Evolutionary conservation across 129 eudicot species (phyloP).

Genomic region (Tanacetum coccineum): DNA sequence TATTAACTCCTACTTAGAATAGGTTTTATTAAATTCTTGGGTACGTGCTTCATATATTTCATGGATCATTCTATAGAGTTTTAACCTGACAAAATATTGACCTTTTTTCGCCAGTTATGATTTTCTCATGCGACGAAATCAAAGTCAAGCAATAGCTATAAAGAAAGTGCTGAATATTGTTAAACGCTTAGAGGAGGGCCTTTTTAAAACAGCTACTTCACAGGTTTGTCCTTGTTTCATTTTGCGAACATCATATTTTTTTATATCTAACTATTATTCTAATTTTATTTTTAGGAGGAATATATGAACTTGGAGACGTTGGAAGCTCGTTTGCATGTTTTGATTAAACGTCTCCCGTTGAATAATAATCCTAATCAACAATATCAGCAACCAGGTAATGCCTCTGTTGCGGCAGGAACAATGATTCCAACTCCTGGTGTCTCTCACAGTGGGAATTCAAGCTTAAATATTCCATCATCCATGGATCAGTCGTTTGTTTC

Average conservation of each 20-base stretch:
- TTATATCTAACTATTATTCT: neutral
- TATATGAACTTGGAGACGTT: slow-evolving; percentile 65
- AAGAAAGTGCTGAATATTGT: slow-evolving; percentile 54
- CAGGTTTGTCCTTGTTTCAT: slow-evolving; percentile 39
- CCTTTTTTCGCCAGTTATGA: slow-evolving; percentile 49
- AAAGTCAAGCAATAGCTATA: slow-evolving; percentile 32
- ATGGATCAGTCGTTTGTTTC: slow-evolving; percentile 45
- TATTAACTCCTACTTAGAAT: neutral
- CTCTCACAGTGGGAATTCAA: slow-evolving; percentile 64
- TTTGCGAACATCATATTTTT: neutral
- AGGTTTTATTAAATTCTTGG: neutral
- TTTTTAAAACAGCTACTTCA: slow-evolving; percentile 52
- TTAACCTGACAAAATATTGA: slow-evolving; percentile 5
- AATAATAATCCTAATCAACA: slow-evolving; percentile 46
- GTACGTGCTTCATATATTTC: neutral
- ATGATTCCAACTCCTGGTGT: slow-evolving; percentile 98
- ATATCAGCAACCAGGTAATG: slow-evolving; percentile 47
- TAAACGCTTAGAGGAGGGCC: slow-evolving; percentile 73
- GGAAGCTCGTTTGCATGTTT: slow-evolving; percentile 55
- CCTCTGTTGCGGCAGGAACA: slow-evolving; percentile 57
- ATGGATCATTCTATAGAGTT: neutral
- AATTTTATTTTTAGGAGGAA: slow-evolving; percentile 53
- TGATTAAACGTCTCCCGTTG: slow-evolving; percentile 44
- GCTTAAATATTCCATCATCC: slow-evolving; percentile 45
- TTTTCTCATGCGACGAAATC: slow-evolving; percentile 50